A percentile compares a stretch with the other conserved stretches of the same genome.
Conservation (phyloP, 2,329 filamentous ascomycete species). For the Myrmaecium sp. region DNA sequence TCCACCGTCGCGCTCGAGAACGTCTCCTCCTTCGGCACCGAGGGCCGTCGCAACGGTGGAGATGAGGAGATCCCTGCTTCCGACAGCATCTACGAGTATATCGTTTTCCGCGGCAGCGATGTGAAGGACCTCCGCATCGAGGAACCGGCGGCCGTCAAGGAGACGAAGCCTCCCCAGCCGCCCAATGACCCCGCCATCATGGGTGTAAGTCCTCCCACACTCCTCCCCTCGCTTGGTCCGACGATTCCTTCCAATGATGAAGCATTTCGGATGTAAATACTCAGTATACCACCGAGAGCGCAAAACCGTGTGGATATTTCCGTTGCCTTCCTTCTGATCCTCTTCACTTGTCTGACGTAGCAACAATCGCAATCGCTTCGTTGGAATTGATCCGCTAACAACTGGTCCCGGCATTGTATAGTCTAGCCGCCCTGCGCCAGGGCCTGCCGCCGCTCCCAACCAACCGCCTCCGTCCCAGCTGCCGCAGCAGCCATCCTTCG, state of each 20-base stretch:
- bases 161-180: slow-evolving; percentile 59
- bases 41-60: slow-evolving; percentile 65
- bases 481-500: slow-evolving; percentile 22
- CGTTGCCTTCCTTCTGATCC: slow-evolving; percentile 99
- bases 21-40: slow-evolving; percentile 85
- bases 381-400: too few species aligned
- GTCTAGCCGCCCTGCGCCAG: slow-evolving; percentile 5
- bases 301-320: slow-evolving; percentile 93
- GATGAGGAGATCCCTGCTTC: slow-evolving; percentile 71
- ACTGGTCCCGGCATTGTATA: neutral
- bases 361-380: too few species aligned
- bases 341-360: too few species aligned
- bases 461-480: slow-evolving; percentile 12
- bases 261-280: slow-evolving; percentile 94
- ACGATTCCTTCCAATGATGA: slow-evolving; percentile 53
- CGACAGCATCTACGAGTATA: slow-evolving; percentile 90
- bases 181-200: slow-evolving; percentile 94
- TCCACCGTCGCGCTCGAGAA: slow-evolving; percentile 95
- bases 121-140: slow-evolving; percentile 96
- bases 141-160: slow-evolving; percentile 53
- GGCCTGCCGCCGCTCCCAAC: too few species aligned
- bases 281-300: slow-evolving; percentile 71
- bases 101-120: slow-evolving; percentile 94
- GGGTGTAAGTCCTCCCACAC: slow-evolving; percentile 53
- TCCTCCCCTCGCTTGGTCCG: slow-evolving; percentile 6